phyloP scores from a whole-genome alignment of 352 stramenopile genomes.

The Phytopythium chamaehyphon region DNA sequence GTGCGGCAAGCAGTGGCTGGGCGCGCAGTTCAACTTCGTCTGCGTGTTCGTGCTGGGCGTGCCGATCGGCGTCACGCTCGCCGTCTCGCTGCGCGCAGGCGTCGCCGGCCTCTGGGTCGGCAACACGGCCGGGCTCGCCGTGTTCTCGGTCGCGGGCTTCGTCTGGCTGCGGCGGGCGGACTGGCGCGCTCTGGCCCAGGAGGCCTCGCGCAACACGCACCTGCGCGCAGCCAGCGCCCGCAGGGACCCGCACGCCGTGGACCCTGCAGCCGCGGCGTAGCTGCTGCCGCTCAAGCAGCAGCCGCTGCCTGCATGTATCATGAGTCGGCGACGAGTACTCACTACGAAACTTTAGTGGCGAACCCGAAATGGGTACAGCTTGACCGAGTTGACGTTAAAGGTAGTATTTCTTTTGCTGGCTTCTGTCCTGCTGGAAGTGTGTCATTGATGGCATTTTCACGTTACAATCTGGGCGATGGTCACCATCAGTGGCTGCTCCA shows the following conservation, averaged over 20 bases:
- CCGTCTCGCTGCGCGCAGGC: conserved; percentile 11
- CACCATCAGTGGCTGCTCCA: too few species aligned
- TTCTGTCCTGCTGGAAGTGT: too few species aligned
- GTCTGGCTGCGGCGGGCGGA: conserved; percentile 25
- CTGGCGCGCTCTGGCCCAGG: conserved; percentile 27
- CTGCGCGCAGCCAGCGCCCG: not conserved
- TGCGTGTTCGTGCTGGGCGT: conserved; percentile 28
- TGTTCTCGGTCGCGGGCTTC: conserved; percentile 18
- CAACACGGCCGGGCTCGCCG: conserved; percentile 22
- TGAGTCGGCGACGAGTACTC: too few species aligned
- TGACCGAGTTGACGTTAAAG: too few species aligned
- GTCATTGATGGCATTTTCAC: too few species aligned
- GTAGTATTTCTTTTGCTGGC: too few species aligned
- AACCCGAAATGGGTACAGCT: too few species aligned
- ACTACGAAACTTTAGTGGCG: too few species aligned
- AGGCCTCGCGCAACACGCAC: conserved; percentile 25
- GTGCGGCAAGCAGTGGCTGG: conserved; percentile 26
- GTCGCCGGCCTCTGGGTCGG: conserved; percentile 34
- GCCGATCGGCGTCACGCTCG: conserved; percentile 22
- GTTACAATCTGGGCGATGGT: too few species aligned
- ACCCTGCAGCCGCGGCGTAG: not conserved
- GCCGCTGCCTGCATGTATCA: too few species aligned
- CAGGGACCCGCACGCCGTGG: not conserved
- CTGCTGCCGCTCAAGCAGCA: too few species aligned
- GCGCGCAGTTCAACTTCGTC: conserved; percentile 28